Conservation (phyloP, 495 filamentous ascomycete genomes). For the Xeromyces bisporus region DNA sequence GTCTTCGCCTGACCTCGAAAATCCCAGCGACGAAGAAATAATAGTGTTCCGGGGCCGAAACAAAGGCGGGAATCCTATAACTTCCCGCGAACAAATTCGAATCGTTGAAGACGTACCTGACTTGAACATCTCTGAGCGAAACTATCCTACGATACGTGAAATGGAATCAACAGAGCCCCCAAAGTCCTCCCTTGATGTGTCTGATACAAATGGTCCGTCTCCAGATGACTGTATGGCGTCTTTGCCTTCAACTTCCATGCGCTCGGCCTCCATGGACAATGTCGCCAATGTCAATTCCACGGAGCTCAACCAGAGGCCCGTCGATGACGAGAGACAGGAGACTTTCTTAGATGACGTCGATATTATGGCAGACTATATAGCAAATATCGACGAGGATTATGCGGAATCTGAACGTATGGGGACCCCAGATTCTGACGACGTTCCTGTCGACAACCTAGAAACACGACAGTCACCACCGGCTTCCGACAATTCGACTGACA, state of each 20-base stretch:
- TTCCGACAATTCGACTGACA: neutral
- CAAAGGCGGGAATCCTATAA: neutral
- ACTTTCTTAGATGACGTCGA: slow-evolving; percentile 29
- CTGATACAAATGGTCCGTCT: neutral
- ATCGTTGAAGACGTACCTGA: neutral
- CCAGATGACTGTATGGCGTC: neutral
- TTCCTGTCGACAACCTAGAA: neutral
- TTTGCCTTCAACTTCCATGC: neutral
- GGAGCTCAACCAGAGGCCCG: neutral
- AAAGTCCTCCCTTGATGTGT: neutral
- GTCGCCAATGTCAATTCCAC: neutral
- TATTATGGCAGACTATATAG: slow-evolving; percentile 57
- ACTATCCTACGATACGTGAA: no score
- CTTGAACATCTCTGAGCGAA: neutral
- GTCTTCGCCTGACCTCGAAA: slow-evolving; percentile 4
- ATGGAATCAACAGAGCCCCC: no score
- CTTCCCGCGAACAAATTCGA: neutral
- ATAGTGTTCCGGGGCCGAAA: slow-evolving; percentile 25
- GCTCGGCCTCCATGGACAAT: neutral
- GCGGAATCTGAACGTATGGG: slow-evolving; percentile 7
- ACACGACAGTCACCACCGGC: neutral
- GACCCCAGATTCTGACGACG: neutral
- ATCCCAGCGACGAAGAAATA: slow-evolving; percentile 28
- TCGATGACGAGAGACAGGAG: slow-evolving; percentile 1
- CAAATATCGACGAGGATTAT: slow-evolving; percentile 39